Percentiles rank a stretch among this genome's conserved stretches.
Conservation (phyloP, 371 early-diverging fungal genomes). For the Smittium mucronatum region DNA sequence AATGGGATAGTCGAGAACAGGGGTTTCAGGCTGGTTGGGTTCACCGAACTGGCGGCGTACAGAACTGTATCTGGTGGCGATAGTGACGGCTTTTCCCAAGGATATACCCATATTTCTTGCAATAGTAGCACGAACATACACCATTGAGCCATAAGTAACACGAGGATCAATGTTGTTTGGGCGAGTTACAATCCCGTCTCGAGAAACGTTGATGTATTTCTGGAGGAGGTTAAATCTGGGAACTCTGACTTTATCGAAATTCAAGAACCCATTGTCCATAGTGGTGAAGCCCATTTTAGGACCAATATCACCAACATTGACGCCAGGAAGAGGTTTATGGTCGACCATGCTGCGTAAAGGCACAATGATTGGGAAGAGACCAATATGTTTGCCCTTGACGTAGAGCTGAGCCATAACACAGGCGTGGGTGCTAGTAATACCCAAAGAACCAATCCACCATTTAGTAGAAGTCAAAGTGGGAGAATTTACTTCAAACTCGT, state of each 20-base stretch:
- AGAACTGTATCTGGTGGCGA: conserved; percentile 56
- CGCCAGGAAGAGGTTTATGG: conserved; percentile 63
- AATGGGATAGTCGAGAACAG: conserved; percentile 62
- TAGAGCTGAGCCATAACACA: conserved; percentile 80
- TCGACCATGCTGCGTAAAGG: conserved; percentile 64
- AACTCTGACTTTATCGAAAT: conserved; percentile 62
- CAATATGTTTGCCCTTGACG: conserved; percentile 62
- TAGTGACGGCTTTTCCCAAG: conserved; percentile 46
- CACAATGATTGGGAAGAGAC: conserved; percentile 75
- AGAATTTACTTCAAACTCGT: conserved; percentile 74
- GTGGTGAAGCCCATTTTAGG: conserved; percentile 73
- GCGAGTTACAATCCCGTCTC: conserved; percentile 49
- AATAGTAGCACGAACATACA: conserved; percentile 53
- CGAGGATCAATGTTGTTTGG: conserved; percentile 48
- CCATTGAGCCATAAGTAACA: conserved; percentile 66
- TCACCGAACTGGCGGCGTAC: conserved; percentile 46
- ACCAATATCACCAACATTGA: conserved; percentile 82
- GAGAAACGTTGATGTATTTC: conserved; percentile 57
- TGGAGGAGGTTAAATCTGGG: conserved; percentile 67
- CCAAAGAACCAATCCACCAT: conserved; percentile 84
- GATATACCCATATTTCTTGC: conserved; percentile 34
- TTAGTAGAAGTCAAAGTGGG: conserved; percentile 69
- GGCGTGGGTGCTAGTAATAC: conserved; percentile 60
- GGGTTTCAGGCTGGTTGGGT: conserved; percentile 38
- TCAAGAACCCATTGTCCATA: conserved; percentile 75